Conservation (phyloP, 78 protist species). For the Pigoraptor vietnamica region DNA sequence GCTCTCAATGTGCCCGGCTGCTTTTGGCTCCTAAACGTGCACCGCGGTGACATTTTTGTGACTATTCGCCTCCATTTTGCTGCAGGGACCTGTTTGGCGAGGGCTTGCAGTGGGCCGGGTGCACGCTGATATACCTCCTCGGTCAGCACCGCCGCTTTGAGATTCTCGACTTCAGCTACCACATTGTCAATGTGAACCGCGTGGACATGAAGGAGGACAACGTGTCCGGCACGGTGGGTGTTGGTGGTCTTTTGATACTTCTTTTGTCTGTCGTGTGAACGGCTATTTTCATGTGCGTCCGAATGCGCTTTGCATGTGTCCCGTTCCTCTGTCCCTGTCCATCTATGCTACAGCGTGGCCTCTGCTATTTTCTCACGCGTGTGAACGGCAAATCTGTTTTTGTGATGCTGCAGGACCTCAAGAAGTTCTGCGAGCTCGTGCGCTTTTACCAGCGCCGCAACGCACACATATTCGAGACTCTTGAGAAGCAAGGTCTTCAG, state of each 20-base stretch:
- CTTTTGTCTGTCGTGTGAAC: too few species aligned
- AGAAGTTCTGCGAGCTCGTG: too few species aligned
- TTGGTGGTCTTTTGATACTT: not conserved
- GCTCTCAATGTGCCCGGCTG: not conserved
- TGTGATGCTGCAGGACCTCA: too few species aligned
- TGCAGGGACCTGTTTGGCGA: conserved; percentile 67
- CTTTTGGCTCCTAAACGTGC: not conserved
- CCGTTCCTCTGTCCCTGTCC: too few species aligned
- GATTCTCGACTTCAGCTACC: conserved; percentile 65
- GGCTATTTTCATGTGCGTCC: too few species aligned
- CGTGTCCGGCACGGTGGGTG: not conserved
- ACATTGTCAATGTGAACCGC: conserved; percentile 54
- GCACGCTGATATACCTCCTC: conserved; percentile 58
- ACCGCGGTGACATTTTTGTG: not conserved
- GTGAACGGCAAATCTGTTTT: too few species aligned
- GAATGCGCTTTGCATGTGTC: too few species aligned
- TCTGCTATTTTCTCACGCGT: too few species aligned
- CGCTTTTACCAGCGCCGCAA: too few species aligned
- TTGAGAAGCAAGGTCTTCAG: too few species aligned
- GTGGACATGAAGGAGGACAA: not conserved
- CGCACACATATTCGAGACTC: too few species aligned
- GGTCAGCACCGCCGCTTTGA: conserved; percentile 60
- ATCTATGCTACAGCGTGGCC: too few species aligned
- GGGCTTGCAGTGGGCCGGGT: conserved; percentile 75
- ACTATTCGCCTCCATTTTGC: not conserved